Percentiles rank a stretch among this genome's conserved stretches.
Conservation (phyloP, 306 rosid genomes). For the Inga laurina region DNA sequence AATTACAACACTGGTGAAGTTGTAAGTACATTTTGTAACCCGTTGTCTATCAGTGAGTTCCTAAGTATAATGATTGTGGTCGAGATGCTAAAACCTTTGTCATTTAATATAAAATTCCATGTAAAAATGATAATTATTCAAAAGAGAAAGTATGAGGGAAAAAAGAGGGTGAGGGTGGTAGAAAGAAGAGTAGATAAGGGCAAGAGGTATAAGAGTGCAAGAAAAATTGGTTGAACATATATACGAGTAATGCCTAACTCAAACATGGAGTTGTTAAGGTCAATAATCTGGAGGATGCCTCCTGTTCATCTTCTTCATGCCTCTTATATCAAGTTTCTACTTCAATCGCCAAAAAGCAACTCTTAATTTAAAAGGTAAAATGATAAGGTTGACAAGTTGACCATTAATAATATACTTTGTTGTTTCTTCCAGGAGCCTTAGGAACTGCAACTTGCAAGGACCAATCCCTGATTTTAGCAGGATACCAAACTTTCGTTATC, state of each 20-base stretch:
- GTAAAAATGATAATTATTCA: constrained; percentile 11
- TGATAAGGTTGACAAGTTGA: not conserved
- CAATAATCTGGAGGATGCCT: constrained; percentile 6
- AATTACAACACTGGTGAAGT: constrained; percentile 60
- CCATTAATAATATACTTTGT: constrained; percentile 27
- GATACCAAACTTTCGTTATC: constrained; percentile 53
- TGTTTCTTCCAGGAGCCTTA: constrained; percentile 69
- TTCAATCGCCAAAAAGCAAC: not conserved
- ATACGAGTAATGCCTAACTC: not conserved
- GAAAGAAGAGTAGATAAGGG: not conserved
- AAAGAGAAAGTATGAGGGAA: not conserved
- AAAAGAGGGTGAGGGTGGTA: not conserved
- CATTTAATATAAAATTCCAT: not conserved
- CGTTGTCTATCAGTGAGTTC: constrained; percentile 13
- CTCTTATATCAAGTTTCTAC: constrained; percentile 6
- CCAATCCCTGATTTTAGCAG: constrained; percentile 82
- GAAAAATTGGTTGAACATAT: not conserved
- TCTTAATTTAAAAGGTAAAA: constrained; percentile 12
- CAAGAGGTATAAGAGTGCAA: not conserved
- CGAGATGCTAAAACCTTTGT: constrained; percentile 8
- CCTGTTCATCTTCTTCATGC: not conserved
- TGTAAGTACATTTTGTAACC: constrained; percentile 59
- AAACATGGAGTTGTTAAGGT: not conserved
- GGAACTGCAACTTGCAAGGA: constrained; percentile 85
- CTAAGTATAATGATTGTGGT: constrained; percentile 13